Conservation (phyloP, 2,329 filamentous ascomycete species). For the Pestalotiopsis sp. region DNA sequence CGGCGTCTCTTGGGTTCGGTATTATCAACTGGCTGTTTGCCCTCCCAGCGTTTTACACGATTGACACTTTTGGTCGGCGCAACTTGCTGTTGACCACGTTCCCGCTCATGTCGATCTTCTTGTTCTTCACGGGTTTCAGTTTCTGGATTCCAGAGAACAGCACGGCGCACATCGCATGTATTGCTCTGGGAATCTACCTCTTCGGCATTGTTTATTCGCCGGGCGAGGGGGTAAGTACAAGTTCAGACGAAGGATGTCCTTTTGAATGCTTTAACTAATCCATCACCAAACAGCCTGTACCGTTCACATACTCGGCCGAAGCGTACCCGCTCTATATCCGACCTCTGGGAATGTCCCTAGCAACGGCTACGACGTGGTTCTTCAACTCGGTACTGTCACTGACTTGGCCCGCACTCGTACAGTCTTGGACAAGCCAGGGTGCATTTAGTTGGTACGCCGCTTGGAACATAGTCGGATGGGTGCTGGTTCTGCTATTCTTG, state of each 20-base stretch:
- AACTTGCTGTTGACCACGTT: constrained; percentile 65
- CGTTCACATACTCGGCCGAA: constrained; percentile 68
- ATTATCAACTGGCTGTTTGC: constrained; percentile 67
- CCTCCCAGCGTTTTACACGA: constrained; percentile 63
- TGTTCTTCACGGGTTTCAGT: constrained; percentile 47
- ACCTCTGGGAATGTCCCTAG: constrained; percentile 60
- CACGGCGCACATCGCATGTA: constrained; percentile 42
- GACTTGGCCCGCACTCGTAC: constrained; percentile 47
- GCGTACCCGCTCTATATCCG: constrained; percentile 66
- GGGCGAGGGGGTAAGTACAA: constrained; percentile 53
- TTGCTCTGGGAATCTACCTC: constrained; percentile 50
- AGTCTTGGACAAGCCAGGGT: constrained; percentile 45
- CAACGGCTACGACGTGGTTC: constrained; percentile 52
- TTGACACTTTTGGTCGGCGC: constrained; percentile 67
- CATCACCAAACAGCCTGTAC: constrained; percentile 41
- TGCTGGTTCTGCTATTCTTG: constrained; percentile 40
- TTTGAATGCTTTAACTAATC: not conserved
- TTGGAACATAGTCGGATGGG: constrained; percentile 48
- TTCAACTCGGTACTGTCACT: constrained; percentile 40
- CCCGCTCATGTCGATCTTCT: constrained; percentile 59
- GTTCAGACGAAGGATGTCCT: not conserved
- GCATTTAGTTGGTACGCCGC: constrained; percentile 50
- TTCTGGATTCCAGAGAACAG: constrained; percentile 41
- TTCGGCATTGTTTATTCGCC: constrained; percentile 55
- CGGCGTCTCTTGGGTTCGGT: constrained; percentile 63